phyloP scores from a whole-genome alignment of 75 land plant genomes.

The Pinus taeda region DNA sequence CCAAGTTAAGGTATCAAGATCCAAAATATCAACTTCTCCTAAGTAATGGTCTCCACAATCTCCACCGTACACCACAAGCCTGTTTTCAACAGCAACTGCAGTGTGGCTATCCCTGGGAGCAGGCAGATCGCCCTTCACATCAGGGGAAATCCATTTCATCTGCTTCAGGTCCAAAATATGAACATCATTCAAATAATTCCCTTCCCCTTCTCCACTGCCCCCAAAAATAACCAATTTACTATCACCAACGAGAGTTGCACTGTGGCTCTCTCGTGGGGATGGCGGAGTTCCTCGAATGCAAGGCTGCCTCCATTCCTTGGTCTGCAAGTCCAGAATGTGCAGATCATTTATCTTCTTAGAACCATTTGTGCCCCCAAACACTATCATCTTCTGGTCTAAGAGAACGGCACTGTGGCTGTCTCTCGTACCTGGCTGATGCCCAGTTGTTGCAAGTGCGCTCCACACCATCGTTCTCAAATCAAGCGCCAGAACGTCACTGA shows the following conservation, averaged over 20 bases:
- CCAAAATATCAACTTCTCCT: conserved; percentile 71
- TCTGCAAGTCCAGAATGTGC: conserved; percentile 59
- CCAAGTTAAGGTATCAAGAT: conserved; percentile 62
- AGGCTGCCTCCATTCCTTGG: conserved; percentile 58
- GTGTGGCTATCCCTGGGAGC: conserved; percentile 85
- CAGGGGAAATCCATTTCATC: conserved; percentile 66
- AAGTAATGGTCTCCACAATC: conserved; percentile 84
- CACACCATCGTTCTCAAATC: conserved; percentile 65
- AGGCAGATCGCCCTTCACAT: conserved; percentile 62
- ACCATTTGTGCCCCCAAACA: conserved; percentile 89
- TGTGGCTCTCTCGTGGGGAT: conserved; percentile 86
- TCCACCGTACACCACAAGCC: conserved; percentile 81
- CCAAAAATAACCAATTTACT: conserved; percentile 77
- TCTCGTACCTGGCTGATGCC: conserved; percentile 68
- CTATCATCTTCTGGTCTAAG: conserved; percentile 51
- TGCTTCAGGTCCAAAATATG: conserved; percentile 70
- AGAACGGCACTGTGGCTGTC: conserved; percentile 84
- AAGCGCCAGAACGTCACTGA: conserved; percentile 59
- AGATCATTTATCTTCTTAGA: conserved; percentile 79
- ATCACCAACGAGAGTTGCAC: conserved; percentile 59
- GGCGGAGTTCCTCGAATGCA: conserved; percentile 58
- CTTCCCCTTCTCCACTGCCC: conserved; percentile 87
- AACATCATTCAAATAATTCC: conserved; percentile 82
- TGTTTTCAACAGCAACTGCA: conserved; percentile 55
- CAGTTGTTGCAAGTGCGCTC: conserved; percentile 44